phyloP scores from a whole-genome alignment of 192 early-diverging fungal genomes.

The Backusella mclennaniae region DNA sequence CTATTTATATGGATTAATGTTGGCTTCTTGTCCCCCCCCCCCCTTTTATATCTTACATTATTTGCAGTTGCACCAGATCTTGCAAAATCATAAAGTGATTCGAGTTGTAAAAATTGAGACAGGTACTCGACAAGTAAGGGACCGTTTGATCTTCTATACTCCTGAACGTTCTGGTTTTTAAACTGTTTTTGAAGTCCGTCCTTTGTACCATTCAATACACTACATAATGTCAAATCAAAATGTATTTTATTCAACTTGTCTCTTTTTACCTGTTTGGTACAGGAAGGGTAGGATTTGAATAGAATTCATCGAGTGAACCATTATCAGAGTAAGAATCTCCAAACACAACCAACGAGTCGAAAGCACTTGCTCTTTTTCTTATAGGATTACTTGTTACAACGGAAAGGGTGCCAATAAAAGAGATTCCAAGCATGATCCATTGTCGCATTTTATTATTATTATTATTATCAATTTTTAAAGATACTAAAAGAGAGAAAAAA shows the following conservation, averaged over 20 bases:
- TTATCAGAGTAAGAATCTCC: background rate
- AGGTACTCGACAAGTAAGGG: constrained; percentile 12
- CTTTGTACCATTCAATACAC: background rate
- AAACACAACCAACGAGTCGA: background rate
- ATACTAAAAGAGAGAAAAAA: background rate
- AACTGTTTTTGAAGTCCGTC: background rate
- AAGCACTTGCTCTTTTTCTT: background rate
- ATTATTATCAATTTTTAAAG: background rate
- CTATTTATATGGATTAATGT: background rate
- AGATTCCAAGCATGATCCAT: background rate
- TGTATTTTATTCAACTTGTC: no score
- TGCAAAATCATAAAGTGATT: constrained; percentile 12
- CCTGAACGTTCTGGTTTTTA: background rate
- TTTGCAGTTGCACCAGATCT: constrained; percentile 12
- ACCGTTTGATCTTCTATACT: constrained; percentile 3
- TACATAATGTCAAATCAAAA: background rate
- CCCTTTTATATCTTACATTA: background rate
- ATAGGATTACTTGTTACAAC: background rate
- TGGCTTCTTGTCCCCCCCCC: background rate
- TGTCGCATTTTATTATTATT: background rate
- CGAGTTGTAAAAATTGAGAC: background rate
- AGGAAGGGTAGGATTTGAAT: background rate
- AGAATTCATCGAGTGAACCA: background rate
- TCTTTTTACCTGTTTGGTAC: background rate
- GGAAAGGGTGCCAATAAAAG: background rate